Evolutionary conservation across 1,284 basidiomycete species (phyloP), one percentile per base, ranked within the genome.

Genomic region (Pulchroboletus neoregius): DNA sequence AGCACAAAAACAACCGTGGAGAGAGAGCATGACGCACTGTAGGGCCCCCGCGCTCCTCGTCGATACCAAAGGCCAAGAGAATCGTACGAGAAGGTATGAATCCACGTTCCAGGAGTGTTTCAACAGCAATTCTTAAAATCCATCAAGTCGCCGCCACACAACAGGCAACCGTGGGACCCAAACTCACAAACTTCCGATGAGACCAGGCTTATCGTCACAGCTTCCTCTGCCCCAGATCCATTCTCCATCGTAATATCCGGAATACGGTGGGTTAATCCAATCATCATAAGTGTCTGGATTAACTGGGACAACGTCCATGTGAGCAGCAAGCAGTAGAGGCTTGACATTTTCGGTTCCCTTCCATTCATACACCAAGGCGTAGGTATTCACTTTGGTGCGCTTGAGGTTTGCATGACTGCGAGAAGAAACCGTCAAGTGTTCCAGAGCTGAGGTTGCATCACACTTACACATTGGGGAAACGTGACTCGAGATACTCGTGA

Each of bases 31-130:
- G 47, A 44, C 61, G 45, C 46, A 75, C 76, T 12, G 73, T 69
- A 30, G 70, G 54, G 3, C 82, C 81, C 22, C 73, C 71, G 3
- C 70, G 61, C 65, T 89, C 86, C 56, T 88, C 87, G 56, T 89
- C 85, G 48, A 79, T 80, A n/a, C 87, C 87, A 42, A 79, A 81
- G 1, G 79, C 75, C 20, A 86, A 68, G 18, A 87, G 69, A 33
- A 88, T 66, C 0, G 72, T 71, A 4, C 81, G 73, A 12, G 68
- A 65, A 0, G 80, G 82, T 30, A 69, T 54, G 56, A 80, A 84
- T 28, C 70, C 75, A 22, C 62, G 64, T 44, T 74, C 68, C n/a
- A 84, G 60, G 3, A 84, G 64, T 0, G 72, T 68, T 58, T 84
- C 80, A 13, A 84, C 54, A 0, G 76, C 70, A 3, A 70, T 72